phyloP scores from a whole-genome alignment of 2,329 filamentous ascomycete species.

The Dothideomycetidae sp. region DNA sequence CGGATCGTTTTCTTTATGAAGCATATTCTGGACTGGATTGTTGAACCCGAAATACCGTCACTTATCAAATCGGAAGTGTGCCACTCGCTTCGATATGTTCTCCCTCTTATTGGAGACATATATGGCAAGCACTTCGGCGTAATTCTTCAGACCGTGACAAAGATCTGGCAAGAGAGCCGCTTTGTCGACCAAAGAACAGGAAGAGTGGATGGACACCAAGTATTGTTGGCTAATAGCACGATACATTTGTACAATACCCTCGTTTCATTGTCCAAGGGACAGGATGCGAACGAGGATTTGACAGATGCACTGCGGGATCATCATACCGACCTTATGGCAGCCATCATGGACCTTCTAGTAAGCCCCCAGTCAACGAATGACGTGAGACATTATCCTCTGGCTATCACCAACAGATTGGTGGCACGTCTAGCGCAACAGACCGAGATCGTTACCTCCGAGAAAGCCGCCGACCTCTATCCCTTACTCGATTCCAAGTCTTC shows the following conservation, averaged over 20 bases:
- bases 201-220: constrained; percentile 13
- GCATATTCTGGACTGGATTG: constrained; percentile 59
- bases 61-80: constrained; percentile 43
- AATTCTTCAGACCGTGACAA: constrained; percentile 24
- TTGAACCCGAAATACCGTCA: constrained; percentile 33
- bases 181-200: background rate
- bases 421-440: constrained; percentile 54
- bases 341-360: constrained; percentile 51
- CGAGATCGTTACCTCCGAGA: constrained; percentile 45
- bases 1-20: constrained; percentile 71
- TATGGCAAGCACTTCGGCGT: constrained; percentile 79
- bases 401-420: constrained; percentile 62
- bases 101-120: constrained; percentile 64
- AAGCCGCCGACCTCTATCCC: constrained; percentile 56
- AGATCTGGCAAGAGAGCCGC: constrained; percentile 21
- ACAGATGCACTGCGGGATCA: constrained; percentile 55
- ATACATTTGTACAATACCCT: constrained; percentile 55
- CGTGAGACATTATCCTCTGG: constrained; percentile 49
- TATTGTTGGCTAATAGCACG: constrained; percentile 48
- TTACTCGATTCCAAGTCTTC: constrained; percentile 62
- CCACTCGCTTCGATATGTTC: constrained; percentile 39
- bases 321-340: constrained; percentile 40
- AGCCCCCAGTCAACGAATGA: constrained; percentile 31
- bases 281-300: constrained; percentile 75
- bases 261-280: constrained; percentile 37